Percentiles rank a stretch among this genome's conserved stretches.
These are phyloP conservation scores for Reutealis trisperma DNA, from an alignment of 345 rosid species.

Conservation along the genomic window DNA sequence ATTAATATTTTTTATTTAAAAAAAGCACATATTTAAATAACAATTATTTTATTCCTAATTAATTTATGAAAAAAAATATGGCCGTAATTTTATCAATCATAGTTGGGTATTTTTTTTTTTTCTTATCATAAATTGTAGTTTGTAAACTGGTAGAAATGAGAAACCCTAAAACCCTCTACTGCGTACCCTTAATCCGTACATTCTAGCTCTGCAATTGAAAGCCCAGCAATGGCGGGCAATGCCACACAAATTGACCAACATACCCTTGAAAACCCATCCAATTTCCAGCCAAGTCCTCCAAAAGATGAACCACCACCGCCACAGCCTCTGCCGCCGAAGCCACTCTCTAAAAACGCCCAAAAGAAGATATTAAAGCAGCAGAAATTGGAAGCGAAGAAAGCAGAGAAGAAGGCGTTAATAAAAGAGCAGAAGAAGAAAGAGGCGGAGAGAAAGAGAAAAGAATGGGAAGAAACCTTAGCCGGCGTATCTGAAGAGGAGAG, in stretches of 20 bases:
- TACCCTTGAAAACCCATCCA: slow-evolving; percentile 18
- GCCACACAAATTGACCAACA: background rate
- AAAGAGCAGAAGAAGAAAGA: slow-evolving; percentile 74
- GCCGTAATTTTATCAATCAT: no score
- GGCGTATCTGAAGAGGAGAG: slow-evolving; percentile 64
- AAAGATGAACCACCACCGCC: background rate
- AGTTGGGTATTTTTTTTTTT: no score
- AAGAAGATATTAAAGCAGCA: slow-evolving; percentile 82
- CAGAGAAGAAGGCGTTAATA: slow-evolving; percentile 78
- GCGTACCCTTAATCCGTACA: no score
- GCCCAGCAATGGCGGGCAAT: no score
- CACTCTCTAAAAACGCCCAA: slow-evolving; percentile 72
- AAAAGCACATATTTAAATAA: no score
- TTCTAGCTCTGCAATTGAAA: no score
- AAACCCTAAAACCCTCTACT: no score
- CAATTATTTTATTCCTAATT: no score
- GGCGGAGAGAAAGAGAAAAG: slow-evolving; percentile 56
- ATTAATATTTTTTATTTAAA: no score
- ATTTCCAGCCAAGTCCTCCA: background rate
- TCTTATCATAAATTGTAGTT: no score
- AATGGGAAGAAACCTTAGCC: slow-evolving; percentile 62
- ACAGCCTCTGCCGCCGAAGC: background rate
- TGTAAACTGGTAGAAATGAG: no score
- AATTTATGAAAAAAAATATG: no score
- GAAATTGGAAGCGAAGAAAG: slow-evolving; percentile 74